Evolutionary conservation across 495 filamentous ascomycete species (phyloP).

Genomic region (Daldinia bambusicola): DNA sequence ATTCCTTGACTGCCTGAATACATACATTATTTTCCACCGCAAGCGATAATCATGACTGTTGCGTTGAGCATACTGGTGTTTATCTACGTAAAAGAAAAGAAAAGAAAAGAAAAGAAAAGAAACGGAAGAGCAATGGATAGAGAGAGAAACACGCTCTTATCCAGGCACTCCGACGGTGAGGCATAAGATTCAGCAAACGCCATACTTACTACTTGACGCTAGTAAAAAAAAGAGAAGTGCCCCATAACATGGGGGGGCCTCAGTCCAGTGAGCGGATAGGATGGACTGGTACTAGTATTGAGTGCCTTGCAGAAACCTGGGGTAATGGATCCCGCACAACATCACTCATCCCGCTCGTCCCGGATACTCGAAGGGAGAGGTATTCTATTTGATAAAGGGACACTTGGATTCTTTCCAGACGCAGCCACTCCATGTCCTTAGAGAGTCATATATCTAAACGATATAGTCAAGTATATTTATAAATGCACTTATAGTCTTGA

Average conservation of each 20-base stretch:
- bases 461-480: constrained; percentile 16
- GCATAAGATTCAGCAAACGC: constrained; percentile 8
- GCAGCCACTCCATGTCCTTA: background rate
- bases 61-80: background rate
- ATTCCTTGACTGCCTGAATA: constrained; percentile 20
- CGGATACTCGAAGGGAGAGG: constrained; percentile 8
- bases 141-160: too few relatives aligned
- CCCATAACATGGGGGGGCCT: background rate
- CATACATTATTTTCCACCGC: constrained; percentile 38
- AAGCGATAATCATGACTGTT: constrained; percentile 33
- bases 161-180: background rate
- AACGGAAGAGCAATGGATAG: background rate
- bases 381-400: constrained; percentile 3
- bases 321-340: constrained; percentile 30
- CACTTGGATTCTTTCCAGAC: constrained; percentile 8
- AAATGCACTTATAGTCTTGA: constrained; percentile 13
- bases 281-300: constrained; percentile 7
- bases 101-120: too few relatives aligned
- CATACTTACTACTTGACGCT: too few relatives aligned
- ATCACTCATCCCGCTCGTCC: constrained; percentile 26
- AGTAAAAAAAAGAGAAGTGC: too few relatives aligned
- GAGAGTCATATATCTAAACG: background rate
- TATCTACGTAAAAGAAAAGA: too few relatives aligned
- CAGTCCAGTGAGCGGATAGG: constrained; percentile 12
- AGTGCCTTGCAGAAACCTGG: constrained; percentile 43